These are phyloP conservation scores for Apiospora saccharicola DNA, from an alignment of 2,329 filamentous ascomycete species.

Conservation along the genomic window DNA sequence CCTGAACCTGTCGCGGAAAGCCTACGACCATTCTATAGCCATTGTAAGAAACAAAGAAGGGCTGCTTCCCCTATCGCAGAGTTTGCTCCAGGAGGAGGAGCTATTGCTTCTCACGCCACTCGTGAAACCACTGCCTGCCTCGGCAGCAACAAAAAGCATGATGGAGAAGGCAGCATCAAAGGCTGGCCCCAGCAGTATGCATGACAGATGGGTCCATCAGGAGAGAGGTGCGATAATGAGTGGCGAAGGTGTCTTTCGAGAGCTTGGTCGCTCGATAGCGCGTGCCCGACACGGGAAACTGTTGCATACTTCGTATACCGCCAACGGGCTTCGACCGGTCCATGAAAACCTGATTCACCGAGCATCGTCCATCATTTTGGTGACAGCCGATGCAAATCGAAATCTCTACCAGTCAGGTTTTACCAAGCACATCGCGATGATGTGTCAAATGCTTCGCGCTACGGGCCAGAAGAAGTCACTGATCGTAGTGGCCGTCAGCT, in stretches of 20 bases:
- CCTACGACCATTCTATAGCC: conserved; percentile 92
- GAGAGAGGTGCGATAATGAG: conserved; percentile 77
- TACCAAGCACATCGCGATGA: conserved; percentile 95
- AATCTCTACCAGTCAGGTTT: conserved; percentile 95
- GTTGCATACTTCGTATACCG: conserved; percentile 93
- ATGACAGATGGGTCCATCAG: conserved; percentile 66
- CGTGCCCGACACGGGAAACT: conserved; percentile 85
- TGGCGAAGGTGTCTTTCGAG: conserved; percentile 90
- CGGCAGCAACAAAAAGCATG: conserved; percentile 78
- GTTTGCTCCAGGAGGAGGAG: conserved; percentile 85
- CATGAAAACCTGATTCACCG: conserved; percentile 93
- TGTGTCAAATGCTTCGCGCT: conserved; percentile 83
- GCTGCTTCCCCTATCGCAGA: conserved; percentile 81
- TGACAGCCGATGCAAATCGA: conserved; percentile 92
- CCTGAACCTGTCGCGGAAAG: conserved; percentile 79
- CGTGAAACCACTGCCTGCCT: conserved; percentile 91
- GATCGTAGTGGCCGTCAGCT: conserved; percentile 91
- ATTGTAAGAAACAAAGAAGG: conserved; percentile 90
- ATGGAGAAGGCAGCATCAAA: conserved; percentile 59
- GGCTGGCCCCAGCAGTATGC: conserved; percentile 46
- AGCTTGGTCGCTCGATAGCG: conserved; percentile 87
- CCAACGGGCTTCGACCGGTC: conserved; percentile 88
- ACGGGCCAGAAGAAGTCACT: conserved; percentile 86
- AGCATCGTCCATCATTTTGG: conserved; percentile 85
- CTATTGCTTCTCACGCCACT: conserved; percentile 87